Conservation (phyloP, 768 basidiomycete genomes). For the Macrolepiota fuliginosa region DNA sequence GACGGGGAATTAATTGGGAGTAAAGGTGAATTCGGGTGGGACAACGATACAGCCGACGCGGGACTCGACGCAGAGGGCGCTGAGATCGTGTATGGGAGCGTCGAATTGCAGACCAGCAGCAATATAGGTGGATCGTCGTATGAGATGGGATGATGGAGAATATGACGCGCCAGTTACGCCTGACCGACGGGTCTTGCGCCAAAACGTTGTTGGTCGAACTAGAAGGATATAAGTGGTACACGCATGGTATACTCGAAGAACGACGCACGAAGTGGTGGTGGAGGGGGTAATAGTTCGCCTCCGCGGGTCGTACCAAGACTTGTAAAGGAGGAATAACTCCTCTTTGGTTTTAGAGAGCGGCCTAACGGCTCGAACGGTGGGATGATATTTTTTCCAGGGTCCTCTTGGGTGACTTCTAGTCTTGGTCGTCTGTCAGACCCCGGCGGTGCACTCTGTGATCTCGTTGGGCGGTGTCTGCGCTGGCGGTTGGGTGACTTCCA, state of each 20-base stretch:
- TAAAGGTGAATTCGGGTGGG: slow-evolving; percentile 31
- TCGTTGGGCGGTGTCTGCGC: slow-evolving; percentile 39
- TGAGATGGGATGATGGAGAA: slow-evolving; percentile 69
- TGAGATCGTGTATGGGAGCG: slow-evolving; percentile 57
- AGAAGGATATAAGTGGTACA: neutral
- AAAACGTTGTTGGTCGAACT: slow-evolving; percentile 85
- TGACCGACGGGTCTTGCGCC: slow-evolving; percentile 70
- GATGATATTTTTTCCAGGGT: slow-evolving; percentile 11
- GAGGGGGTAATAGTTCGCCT: slow-evolving; percentile 54
- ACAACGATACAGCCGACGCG: slow-evolving; percentile 46
- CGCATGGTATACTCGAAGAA: neutral
- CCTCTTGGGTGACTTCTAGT: slow-evolving; percentile 7
- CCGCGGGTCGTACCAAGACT: slow-evolving; percentile 28
- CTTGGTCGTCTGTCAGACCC: slow-evolving; percentile 24
- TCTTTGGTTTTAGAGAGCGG: slow-evolving; percentile 20
- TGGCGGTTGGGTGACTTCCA: slow-evolving; percentile 33
- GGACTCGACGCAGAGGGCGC: slow-evolving; percentile 61
- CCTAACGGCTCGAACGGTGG: slow-evolving; percentile 14
- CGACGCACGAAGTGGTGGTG: slow-evolving; percentile 63
- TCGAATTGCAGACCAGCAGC: slow-evolving; percentile 74
- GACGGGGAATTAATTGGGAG: neutral
- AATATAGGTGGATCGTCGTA: slow-evolving; percentile 76
- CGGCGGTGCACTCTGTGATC: slow-evolving; percentile 49
- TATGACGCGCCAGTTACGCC: slow-evolving; percentile 71
- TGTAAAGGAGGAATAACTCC: slow-evolving; percentile 29